Evolutionary conservation across 805 yeast species (phyloP), one percentile per base, ranked within the genome.

Genomic region (Starmerella sp.): DNA sequence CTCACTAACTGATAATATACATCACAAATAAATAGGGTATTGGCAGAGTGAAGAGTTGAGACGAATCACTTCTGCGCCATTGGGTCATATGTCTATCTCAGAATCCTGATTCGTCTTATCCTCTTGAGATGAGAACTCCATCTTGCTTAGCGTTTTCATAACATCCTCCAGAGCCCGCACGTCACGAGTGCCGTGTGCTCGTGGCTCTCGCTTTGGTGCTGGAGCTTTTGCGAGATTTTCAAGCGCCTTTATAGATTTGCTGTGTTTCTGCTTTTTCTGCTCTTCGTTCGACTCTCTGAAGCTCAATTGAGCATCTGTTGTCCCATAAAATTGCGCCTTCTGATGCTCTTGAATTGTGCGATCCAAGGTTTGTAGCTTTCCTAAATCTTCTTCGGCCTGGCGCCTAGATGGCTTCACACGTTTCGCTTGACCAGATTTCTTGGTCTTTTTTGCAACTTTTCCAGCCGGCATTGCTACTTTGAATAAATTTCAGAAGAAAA

Each of bases 71-170:
- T 3, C 22, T 2, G 22, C 22, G 22, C 22, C 22, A 3, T 2
- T 22, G 22, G 22, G 3, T 17, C 22, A 49, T 9, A 49, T 10
- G 36, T 22, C 38, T 14, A 36, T 36, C 14, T 48, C 48, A 30
- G 22, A 4, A 30, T 35, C 30, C 6, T 17, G 14, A n/a, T 30
- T 30, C 36, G 36, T 37, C 48, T 44, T 9, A 14, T n/a, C 13
- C 13, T 36, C 30, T 10, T 22, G 45, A 2, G 39, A 1, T 10
- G 53, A 28, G 14, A 57, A 55, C 1, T 51, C 43, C 32, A 57
- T 57, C 34, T 38, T 48, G 22, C 37, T 41, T 11, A 57, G 8
- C 3, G 57, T 54, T 2, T 44, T 5, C 30, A 57, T 15, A 4
- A 57, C 49, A 28, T 14, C 35, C 14, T n/a, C 43, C 39, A 53